Evolutionary conservation across 805 yeast species (phyloP), one percentile per base, ranked within the genome.

Genomic region (Kluyveromyces siamensis): DNA sequence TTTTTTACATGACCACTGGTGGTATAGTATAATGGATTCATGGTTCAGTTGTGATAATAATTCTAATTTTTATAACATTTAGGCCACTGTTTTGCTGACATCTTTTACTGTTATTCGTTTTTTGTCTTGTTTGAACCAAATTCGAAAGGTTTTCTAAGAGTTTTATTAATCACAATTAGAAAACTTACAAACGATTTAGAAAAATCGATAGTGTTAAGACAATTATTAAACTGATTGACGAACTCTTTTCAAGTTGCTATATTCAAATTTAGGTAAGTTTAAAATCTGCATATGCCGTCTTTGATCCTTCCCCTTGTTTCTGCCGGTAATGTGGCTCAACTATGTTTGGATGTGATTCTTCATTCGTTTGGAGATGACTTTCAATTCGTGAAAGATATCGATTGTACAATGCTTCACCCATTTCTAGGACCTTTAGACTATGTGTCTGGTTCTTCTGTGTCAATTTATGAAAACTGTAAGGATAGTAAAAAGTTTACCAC

Each of bases 261-360:
- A 21, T 21, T 21, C 25, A 21, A 21, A 21, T 6, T 21, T 6
- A 36, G 38, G 16, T 36, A 3, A 36, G 6, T 8, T 27, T 9
- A 21, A 11, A 13, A 35, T 13, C 27, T 7, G 25, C 44, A 55
- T 6, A 67, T 65, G 40, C 65, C 77, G 1, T 73, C 72, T 1
- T 67, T 84, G n/a, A 60, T 91, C 1, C 40, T 93, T 1, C 98
- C 98, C 0, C 67, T 89, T 0, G 84, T 93, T 0, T 80, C 96
- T 3, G 76, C 87, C 6, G 98, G 96, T 8, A 93, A 91, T 58
- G 84, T 89, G 2, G 95, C 98, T 0, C 99, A 93, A 63, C 68
- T 91, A 44, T 67, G 90, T 0, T 65, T 77, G 6, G 98, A 90
- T 63, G 70, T 90, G 30, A 66, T 91, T 25, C 70, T 89, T 9